Percentiles rank a stretch among this genome's conserved stretches.
These are phyloP conservation scores for Magnaporthiopsis incrustans DNA, from an alignment of 2,329 filamentous ascomycete species.

Conservation along the genomic window DNA sequence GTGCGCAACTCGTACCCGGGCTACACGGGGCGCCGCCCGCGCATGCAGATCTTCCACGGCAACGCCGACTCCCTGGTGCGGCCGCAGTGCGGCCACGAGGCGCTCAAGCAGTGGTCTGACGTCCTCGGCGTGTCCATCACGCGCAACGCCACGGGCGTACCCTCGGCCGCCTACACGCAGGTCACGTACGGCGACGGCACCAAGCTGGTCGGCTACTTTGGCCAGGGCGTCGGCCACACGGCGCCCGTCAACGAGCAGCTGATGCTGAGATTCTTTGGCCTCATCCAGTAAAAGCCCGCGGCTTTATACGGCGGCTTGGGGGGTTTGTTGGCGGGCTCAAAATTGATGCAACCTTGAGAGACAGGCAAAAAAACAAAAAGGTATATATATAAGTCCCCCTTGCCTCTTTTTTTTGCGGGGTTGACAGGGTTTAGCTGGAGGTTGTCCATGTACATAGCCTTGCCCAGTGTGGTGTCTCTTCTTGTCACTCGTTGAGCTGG, in stretches of 20 bases:
- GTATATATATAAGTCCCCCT: not conserved
- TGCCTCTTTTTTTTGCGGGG: too few relatives aligned
- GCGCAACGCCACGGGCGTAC: slow-evolving; percentile 23
- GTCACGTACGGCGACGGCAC: slow-evolving; percentile 27
- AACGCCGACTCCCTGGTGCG: slow-evolving; percentile 28
- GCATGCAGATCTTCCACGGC: slow-evolving; percentile 30
- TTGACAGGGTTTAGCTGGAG: not conserved
- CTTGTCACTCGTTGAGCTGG: not conserved
- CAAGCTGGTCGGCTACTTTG: slow-evolving; percentile 20
- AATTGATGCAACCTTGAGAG: not conserved
- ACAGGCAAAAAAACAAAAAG: not conserved
- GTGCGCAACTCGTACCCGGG: slow-evolving; percentile 40
- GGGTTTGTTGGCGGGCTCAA: not conserved
- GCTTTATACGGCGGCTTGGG: too few relatives aligned
- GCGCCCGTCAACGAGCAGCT: slow-evolving; percentile 19
- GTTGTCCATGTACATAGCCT: not conserved
- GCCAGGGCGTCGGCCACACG: slow-evolving; percentile 21
- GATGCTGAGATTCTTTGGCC: slow-evolving; percentile 21
- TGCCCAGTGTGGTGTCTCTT: not conserved
- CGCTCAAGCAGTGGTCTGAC: slow-evolving; percentile 37
- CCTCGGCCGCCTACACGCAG: slow-evolving; percentile 27
- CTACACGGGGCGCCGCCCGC: slow-evolving; percentile 34
- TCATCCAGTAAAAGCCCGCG: slow-evolving; percentile 5
- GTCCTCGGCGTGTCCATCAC: slow-evolving; percentile 29
- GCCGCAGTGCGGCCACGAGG: slow-evolving; percentile 22